Evolutionary conservation across 108 stramenopile species (phyloP), one percentile per base, ranked within the genome.

Genomic region (Aurantiochytrium sp.): DNA sequence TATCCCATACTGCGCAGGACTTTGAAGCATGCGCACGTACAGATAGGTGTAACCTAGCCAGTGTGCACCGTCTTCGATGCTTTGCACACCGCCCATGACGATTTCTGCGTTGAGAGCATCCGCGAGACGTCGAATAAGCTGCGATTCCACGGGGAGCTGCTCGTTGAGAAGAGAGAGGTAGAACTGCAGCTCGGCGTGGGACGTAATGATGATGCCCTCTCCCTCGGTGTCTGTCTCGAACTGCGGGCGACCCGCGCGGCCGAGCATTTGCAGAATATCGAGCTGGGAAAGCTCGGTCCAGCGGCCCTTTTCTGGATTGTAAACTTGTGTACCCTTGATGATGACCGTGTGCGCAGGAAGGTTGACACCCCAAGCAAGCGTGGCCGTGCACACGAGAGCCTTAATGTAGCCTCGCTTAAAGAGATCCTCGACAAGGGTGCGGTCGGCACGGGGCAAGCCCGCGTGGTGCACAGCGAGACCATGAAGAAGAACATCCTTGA

Each of bases 251-350:
- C 99, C 99, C 23, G 99, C 99, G 51, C 99, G 95, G 44, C 99
- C 99, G 73, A 99, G 94, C 99, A 99, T 99, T 90, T 99, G 99
- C 88, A 98, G 76, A 12, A 99, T 96, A 91, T 99, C 99, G 64
- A 98, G 95, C 19, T 98, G 98, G 90, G 96, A 96, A 4, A 99
- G 93, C 94, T 99, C 99, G n/a, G 96, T 96, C 99, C 99, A 99
- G 3, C 95, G 91, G 5, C 99, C 99, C 91, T 97, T 96, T 88
- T 95, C 94, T 2, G 99, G 99, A 88, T 97, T 96, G 92, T 99
- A 99, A 87, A 99, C 97, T 91, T 99, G 98, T 29, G 99, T 99
- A n/a, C 99, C 99, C 90, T 98, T 98, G 92, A 99, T 98, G 88
- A 99, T 98, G 43, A 99, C 99, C 14, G 98, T 97, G 93, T 98